Percentiles rank a stretch among this genome's conserved stretches.
Conservation (phyloP, 768 basidiomycete species). For the Antrodiella citrinella region DNA sequence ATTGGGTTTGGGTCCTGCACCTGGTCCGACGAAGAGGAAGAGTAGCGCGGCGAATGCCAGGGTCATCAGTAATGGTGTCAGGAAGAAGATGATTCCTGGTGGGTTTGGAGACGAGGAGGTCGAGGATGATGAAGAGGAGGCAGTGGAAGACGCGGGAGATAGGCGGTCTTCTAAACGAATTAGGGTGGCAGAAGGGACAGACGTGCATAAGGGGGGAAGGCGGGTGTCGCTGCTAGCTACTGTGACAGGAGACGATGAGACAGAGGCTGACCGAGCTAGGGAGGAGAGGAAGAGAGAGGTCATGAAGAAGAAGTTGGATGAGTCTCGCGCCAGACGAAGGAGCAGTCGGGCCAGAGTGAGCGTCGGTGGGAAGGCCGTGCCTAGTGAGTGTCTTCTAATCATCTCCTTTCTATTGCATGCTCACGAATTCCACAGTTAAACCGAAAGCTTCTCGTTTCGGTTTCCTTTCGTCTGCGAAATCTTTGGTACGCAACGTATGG, state of each 20-base stretch:
- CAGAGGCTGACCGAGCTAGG: conserved; percentile 21
- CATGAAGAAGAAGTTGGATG: conserved; percentile 55
- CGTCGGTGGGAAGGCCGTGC: conserved; percentile 20
- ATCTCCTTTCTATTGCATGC: conserved; percentile 3
- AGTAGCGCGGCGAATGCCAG: conserved; percentile 26
- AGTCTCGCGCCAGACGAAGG: conserved; percentile 57
- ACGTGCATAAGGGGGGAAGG: conserved; percentile 26
- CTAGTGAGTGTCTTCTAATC: conserved; percentile 30
- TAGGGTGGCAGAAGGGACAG: conserved; percentile 27
- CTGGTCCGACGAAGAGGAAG: conserved; percentile 19
- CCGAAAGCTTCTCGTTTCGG: conserved; percentile 54
- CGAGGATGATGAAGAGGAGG: conserved; percentile 33
- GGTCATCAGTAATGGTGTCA: conserved; percentile 40
- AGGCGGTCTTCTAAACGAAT: conserved; percentile 39
- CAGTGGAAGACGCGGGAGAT: conserved; percentile 23
- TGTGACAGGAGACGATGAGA: conserved; percentile 8
- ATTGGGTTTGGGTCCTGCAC: conserved; percentile 28
- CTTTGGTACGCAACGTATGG: conserved; percentile 68
- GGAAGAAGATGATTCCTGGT: conserved; percentile 44
- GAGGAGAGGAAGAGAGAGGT: conserved; percentile 45
- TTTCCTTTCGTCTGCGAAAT: conserved; percentile 63
- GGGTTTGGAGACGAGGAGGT: conserved; percentile 48
- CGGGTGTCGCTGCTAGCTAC: conserved; percentile 28
- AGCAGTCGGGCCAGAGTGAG: conserved; percentile 53
- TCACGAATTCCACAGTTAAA: conserved; percentile 27